Evolutionary conservation across 164 flowering plant genomes (phyloP).

Genomic region (Piper betle): DNA sequence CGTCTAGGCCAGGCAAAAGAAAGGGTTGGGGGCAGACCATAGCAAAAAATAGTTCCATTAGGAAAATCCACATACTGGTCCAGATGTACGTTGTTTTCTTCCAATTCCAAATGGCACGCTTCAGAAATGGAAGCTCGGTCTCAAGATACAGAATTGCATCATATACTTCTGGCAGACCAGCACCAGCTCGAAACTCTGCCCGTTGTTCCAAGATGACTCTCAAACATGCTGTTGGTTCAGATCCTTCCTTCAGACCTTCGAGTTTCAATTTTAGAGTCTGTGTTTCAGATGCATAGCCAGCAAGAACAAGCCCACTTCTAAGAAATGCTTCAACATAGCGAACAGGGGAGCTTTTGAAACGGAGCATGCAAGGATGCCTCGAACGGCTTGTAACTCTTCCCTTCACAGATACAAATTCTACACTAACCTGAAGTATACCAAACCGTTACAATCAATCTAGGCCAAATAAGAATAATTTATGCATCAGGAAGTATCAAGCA

Average conservation of each 20-base stretch:
- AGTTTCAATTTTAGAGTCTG: conserved; percentile 45
- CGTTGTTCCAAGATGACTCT: conserved; percentile 60
- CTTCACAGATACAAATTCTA: conserved; percentile 46
- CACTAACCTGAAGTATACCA: conserved; percentile 44
- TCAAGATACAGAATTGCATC: conserved; percentile 46
- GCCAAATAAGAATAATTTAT: background rate
- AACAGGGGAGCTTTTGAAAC: conserved; percentile 56
- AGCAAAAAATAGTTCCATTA: conserved; percentile 36
- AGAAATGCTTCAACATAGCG: conserved; percentile 49
- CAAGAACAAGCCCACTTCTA: conserved; percentile 47
- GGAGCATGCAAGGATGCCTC: conserved; percentile 60
- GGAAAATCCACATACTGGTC: conserved; percentile 35
- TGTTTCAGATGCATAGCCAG: conserved; percentile 66
- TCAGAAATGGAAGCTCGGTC: conserved; percentile 59
- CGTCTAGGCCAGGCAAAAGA: conserved; percentile 39
- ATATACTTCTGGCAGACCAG: conserved; percentile 79
- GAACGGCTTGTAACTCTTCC: conserved; percentile 43
- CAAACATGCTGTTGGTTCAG: conserved; percentile 50
- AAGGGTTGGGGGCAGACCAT: conserved; percentile 55
- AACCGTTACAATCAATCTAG: background rate
- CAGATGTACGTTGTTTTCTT: conserved; percentile 54
- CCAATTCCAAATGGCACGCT: conserved; percentile 73
- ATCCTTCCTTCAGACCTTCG: conserved; percentile 40
- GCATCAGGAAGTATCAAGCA: background rate
- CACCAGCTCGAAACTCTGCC: conserved; percentile 59